phyloP scores from a whole-genome alignment of 2,329 filamentous ascomycete species.

The Fusarium compactum region DNA sequence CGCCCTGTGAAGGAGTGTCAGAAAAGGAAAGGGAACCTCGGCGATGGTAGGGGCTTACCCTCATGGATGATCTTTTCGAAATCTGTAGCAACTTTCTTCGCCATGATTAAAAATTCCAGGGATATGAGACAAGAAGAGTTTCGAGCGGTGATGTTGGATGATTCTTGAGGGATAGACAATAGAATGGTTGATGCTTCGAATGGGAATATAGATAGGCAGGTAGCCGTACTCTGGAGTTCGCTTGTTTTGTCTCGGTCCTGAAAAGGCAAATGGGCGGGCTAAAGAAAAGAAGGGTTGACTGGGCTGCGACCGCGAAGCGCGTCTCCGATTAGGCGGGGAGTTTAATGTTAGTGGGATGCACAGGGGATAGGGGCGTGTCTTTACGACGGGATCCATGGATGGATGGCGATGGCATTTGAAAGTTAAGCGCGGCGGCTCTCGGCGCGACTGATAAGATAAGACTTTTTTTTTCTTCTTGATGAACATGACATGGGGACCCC shows the following conservation, averaged over 20 bases:
- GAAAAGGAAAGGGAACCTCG: constrained; percentile 7
- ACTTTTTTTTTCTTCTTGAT: constrained; percentile 3
- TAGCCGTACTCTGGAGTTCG: not conserved
- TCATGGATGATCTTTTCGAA: constrained; percentile 68
- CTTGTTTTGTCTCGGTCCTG: constrained; percentile 24
- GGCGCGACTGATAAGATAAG: constrained; percentile 46
- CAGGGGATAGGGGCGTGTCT: constrained; percentile 29
- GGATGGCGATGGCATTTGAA: not conserved
- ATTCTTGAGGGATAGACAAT: not conserved
- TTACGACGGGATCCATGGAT: not conserved
- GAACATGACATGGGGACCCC: not conserved
- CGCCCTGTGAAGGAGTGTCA: constrained; percentile 59
- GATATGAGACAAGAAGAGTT: not conserved
- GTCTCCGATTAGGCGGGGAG: constrained; percentile 39
- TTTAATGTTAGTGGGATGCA: constrained; percentile 7
- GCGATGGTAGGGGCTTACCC: constrained; percentile 52
- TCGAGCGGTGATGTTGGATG: not conserved
- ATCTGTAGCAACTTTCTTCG: constrained; percentile 60
- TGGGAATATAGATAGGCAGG: not conserved
- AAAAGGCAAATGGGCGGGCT: not conserved
- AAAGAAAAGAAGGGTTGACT: constrained; percentile 29
- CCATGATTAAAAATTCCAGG: constrained; percentile 50
- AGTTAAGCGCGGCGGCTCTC: constrained; percentile 8
- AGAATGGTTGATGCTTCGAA: not conserved
- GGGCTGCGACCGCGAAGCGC: constrained; percentile 44